Conservation (phyloP, 2,329 filamentous ascomycete genomes). For the Cercospora berteroae region DNA sequence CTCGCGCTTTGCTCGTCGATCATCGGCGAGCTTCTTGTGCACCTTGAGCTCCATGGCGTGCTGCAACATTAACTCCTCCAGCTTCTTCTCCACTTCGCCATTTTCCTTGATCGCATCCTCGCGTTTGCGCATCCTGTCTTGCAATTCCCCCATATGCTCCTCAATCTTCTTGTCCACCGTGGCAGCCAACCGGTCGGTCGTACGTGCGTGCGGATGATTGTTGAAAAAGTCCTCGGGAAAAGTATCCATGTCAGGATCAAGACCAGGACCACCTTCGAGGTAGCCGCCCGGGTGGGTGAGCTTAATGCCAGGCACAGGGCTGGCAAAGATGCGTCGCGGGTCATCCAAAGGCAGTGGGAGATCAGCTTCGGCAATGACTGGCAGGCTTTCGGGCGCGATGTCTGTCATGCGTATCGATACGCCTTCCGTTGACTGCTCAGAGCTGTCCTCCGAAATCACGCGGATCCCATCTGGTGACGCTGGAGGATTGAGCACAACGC, state of each 20-base stretch:
- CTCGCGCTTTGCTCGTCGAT: conserved; percentile 40
- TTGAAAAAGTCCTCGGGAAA: conserved; percentile 44
- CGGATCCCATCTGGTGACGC: conserved; percentile 29
- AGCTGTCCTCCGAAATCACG: conserved; percentile 30
- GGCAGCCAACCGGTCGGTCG: conserved; percentile 36
- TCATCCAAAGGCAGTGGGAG: conserved; percentile 47
- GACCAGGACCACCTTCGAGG: conserved; percentile 48
- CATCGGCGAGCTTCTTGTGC: conserved; percentile 43
- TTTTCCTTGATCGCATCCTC: conserved; percentile 44
- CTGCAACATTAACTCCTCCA: conserved; percentile 46
- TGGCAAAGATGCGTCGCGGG: conserved; percentile 43
- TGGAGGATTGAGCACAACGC: conserved; percentile 38
- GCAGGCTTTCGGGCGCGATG: conserved; percentile 29
- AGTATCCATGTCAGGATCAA: conserved; percentile 39
- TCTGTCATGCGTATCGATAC: conserved; percentile 32
- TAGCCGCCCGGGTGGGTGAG: conserved; percentile 50
- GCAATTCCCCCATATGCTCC: conserved; percentile 32
- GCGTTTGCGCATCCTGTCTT: conserved; percentile 36
- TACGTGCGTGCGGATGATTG: conserved; percentile 37
- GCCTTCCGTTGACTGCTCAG: conserved; percentile 30
- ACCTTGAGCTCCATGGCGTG: conserved; percentile 48
- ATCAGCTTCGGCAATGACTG: conserved; percentile 33
- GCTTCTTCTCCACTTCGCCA: conserved; percentile 43
- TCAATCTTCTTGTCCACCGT: conserved; percentile 37
- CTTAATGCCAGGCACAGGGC: conserved; percentile 44